Evolutionary conservation across 148 eudicot species (phyloP).

Genomic region (Cornus controversa): DNA sequence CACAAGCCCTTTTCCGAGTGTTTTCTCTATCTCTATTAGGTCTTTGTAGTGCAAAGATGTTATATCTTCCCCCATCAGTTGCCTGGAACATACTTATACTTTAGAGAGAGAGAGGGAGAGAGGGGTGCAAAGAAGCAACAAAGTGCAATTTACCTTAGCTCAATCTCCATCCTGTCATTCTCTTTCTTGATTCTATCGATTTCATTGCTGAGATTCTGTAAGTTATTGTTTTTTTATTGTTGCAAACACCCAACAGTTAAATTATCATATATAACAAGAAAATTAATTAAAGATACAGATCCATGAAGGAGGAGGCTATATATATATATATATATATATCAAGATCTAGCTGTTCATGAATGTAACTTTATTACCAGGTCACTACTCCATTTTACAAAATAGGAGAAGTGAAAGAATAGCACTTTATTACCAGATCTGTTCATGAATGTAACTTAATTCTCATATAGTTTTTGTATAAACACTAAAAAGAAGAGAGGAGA

Average conservation of each 20-base stretch:
- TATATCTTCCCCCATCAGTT: slow-evolving; percentile 79
- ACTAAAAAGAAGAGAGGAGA: slow-evolving; percentile 15
- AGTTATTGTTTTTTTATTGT: not conserved
- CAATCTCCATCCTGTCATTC: slow-evolving; percentile 69
- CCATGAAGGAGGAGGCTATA: not conserved
- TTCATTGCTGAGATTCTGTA: slow-evolving; percentile 63
- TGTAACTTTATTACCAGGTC: too few species aligned
- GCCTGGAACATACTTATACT: slow-evolving; percentile 37
- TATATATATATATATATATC: too few species aligned
- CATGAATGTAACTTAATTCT: slow-evolving; percentile 43
- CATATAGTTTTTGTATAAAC: slow-evolving; percentile 28
- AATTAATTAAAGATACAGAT: not conserved
- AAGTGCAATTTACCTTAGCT: slow-evolving; percentile 51
- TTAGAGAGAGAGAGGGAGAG: not conserved
- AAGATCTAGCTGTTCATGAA: slow-evolving; percentile 10
- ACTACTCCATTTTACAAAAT: too few species aligned
- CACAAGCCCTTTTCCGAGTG: slow-evolving; percentile 52
- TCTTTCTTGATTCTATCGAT: slow-evolving; percentile 75
- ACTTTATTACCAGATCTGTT: slow-evolving; percentile 43
- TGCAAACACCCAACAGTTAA: not conserved
- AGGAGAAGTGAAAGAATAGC: slow-evolving; percentile 19
- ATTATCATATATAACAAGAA: not conserved
- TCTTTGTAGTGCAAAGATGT: slow-evolving; percentile 53
- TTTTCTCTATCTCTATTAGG: slow-evolving; percentile 57
- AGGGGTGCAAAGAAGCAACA: not conserved